Conservation (phyloP, 73 alveolate genomes). For the Tetrahymena thermophila region DNA sequence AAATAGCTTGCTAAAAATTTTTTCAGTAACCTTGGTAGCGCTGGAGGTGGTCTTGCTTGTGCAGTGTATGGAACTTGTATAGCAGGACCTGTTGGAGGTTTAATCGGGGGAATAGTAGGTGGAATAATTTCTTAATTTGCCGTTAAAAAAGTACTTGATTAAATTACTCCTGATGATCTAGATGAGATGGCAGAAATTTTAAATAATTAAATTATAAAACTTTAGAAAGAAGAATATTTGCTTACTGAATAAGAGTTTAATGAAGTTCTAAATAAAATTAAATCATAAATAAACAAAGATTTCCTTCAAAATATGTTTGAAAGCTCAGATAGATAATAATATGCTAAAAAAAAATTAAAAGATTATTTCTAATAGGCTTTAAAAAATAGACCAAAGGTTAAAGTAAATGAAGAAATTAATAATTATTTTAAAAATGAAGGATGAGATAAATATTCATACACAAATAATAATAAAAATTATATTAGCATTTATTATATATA, state of each 20-base stretch:
- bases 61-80: not conserved
- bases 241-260: not conserved
- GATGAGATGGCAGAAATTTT: not conserved
- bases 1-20: not conserved
- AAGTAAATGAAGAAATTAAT: too few relatives aligned
- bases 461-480: too few relatives aligned
- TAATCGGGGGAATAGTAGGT: not conserved
- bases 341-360: not conserved
- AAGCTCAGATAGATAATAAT: not conserved
- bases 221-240: not conserved
- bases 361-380: not conserved
- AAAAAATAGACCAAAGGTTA: not conserved
- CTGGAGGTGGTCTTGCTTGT: not conserved
- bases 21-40: not conserved
- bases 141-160: not conserved
- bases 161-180: not conserved
- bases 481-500: too few relatives aligned
- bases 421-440: too few relatives aligned
- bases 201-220: not conserved
- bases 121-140: not conserved
- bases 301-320: not conserved
- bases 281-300: not conserved
- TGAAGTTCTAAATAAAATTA: not conserved
- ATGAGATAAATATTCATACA: too few relatives aligned
- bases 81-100: not conserved